phyloP scores from a whole-genome alignment of 495 filamentous ascomycete species.

The Geopyxis carbonaria region DNA sequence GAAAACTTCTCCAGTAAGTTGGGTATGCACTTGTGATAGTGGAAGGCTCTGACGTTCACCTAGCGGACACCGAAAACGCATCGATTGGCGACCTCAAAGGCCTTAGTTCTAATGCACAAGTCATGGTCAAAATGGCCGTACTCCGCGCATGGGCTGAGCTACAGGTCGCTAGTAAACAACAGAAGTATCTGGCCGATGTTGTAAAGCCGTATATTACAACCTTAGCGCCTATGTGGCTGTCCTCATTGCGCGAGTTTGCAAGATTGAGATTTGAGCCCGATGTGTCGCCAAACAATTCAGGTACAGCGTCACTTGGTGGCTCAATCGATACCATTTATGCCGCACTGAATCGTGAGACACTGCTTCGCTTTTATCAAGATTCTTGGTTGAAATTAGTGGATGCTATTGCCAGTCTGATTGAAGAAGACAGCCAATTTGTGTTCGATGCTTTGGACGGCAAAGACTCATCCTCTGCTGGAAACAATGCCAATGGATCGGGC shows the following conservation, averaged over 20 bases:
- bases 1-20: conserved; percentile 66
- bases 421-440: conserved; percentile 91
- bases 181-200: conserved; percentile 74
- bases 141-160: conserved; percentile 98
- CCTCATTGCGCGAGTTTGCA: conserved; percentile 85
- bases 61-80: conserved; percentile 55
- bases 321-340: conserved; percentile 83
- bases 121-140: conserved; percentile 95
- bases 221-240: conserved; percentile 82
- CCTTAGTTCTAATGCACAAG: conserved; percentile 86
- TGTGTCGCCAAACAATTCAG: conserved; percentile 63
- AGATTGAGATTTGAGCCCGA: conserved; percentile 89
- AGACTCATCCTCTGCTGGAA: conserved; percentile 34
- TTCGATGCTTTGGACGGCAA: conserved; percentile 93
- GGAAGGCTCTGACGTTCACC: conserved; percentile 8
- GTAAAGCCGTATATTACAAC: conserved; percentile 78
- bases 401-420: conserved; percentile 92
- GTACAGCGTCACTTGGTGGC: conserved; percentile 51
- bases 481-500: conserved; percentile 36
- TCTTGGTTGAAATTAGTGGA: conserved; percentile 94
- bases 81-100: conserved; percentile 86
- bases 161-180: conserved; percentile 87
- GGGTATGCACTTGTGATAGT: background rate
- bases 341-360: conserved; percentile 80
- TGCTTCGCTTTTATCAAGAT: conserved; percentile 91